phyloP scores from a whole-genome alignment of 108 stramenopile species.

The Nannochloropsis oceanica region DNA sequence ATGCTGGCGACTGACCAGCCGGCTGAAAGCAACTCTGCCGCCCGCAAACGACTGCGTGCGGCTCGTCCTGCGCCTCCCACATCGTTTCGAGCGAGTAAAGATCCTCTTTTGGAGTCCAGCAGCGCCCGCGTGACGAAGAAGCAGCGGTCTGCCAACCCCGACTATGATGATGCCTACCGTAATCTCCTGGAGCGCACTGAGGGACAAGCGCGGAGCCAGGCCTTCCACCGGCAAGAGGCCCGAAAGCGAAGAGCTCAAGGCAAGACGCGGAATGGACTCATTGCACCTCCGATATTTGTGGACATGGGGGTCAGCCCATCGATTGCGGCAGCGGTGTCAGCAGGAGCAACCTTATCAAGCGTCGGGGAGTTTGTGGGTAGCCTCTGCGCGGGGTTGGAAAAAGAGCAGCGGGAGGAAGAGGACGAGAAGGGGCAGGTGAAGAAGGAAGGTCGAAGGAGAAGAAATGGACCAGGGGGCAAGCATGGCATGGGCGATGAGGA shows the following conservation, averaged over 20 bases:
- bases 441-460: neutral
- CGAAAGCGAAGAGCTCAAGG: neutral
- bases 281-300: neutral
- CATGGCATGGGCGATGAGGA: neutral
- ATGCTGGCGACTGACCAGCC: neutral
- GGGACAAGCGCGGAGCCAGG: neutral
- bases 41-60: neutral
- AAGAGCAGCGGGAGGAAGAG: neutral
- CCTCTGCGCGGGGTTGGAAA: neutral
- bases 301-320: neutral
- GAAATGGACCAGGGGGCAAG: neutral
- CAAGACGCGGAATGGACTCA: neutral
- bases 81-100: neutral
- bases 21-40: neutral
- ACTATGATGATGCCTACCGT: neutral
- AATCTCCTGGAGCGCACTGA: neutral
- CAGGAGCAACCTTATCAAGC: neutral
- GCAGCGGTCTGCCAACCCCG: neutral
- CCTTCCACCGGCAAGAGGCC: neutral
- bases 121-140: neutral
- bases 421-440: neutral
- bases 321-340: neutral
- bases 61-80: neutral
- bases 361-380: neutral
- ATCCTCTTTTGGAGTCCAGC: neutral